Evolutionary conservation across 225 moss, liverwort and hornwort species (phyloP).

Genomic region (Climacium dendroides): DNA sequence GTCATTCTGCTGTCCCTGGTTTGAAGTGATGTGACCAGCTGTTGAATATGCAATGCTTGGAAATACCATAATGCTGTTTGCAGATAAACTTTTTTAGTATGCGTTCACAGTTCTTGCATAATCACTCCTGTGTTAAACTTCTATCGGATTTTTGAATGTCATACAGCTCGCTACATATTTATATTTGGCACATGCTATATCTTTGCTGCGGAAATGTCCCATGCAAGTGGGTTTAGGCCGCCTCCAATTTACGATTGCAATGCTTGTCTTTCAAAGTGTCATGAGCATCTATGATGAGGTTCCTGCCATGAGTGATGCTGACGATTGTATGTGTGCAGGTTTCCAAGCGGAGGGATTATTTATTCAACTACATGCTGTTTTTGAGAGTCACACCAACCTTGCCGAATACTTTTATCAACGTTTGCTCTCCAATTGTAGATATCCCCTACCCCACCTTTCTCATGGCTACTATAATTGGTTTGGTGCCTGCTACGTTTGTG

Average conservation of each 20-base stretch:
- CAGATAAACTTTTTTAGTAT: not conserved
- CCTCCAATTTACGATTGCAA: not conserved
- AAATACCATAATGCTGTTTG: not conserved
- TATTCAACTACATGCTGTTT: constrained; percentile 93
- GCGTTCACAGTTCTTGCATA: not conserved
- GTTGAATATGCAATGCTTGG: not conserved
- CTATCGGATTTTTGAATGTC: not conserved
- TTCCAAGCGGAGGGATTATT: constrained; percentile 51
- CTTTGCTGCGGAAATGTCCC: not conserved
- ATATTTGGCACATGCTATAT: not conserved
- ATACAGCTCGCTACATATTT: not conserved
- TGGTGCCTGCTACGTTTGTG: constrained; percentile 77
- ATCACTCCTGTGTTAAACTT: not conserved
- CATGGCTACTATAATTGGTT: constrained; percentile 64
- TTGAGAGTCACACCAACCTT: constrained; percentile 85
- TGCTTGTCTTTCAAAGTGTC: not conserved
- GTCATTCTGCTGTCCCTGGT: not conserved
- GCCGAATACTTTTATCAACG: constrained; percentile 95
- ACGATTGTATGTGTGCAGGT: constrained; percentile 38
- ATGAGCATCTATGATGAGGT: not conserved
- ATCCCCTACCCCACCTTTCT: constrained; percentile 70
- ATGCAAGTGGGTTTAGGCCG: not conserved
- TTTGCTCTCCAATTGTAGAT: constrained; percentile 88
- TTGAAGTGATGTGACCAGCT: not conserved
- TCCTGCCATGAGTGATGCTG: not conserved